Percentiles rank a stretch among this genome's conserved stretches.
These are phyloP conservation scores for Pezicula radicicola DNA, from an alignment of 2,329 filamentous ascomycete species.

Conservation along the genomic window DNA sequence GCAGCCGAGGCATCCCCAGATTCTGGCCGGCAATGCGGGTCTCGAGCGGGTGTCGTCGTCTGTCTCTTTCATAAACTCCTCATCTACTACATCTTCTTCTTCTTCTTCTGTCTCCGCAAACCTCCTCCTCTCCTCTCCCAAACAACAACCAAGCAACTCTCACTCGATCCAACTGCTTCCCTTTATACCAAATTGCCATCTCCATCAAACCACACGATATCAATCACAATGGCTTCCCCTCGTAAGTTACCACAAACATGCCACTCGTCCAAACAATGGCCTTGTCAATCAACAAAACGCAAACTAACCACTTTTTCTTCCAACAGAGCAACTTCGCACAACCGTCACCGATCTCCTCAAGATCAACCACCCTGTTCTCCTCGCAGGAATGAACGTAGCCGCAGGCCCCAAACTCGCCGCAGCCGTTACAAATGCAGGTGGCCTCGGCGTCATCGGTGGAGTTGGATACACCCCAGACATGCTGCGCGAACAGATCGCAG, in stretches of 20 bases:
- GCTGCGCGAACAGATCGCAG: constrained; percentile 90
- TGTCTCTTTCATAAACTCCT: background rate
- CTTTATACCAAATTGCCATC: background rate
- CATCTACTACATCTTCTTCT: background rate
- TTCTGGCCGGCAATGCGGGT: background rate
- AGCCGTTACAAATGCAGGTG: constrained; percentile 94
- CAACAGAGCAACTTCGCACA: constrained; percentile 81
- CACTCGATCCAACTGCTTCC: background rate
- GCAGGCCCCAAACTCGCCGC: constrained; percentile 95
- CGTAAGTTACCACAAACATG: constrained; percentile 52
- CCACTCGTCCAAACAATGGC: background rate
- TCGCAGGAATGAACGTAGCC: constrained; percentile 99
- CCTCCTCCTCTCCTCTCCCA: background rate
- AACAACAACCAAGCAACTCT: background rate
- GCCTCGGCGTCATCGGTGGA: constrained; percentile 93
- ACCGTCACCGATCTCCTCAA: constrained; percentile 92
- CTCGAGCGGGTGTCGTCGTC: background rate
- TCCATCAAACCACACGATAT: constrained; percentile 4
- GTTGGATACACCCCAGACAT: constrained; percentile 96
- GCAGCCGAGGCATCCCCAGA: background rate
- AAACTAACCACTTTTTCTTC: constrained; percentile 18
- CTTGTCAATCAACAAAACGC: constrained; percentile 1
- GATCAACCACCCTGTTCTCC: constrained; percentile 94
- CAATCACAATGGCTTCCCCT: constrained; percentile 68
- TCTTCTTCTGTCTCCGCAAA: constrained; percentile 2